phyloP scores from a whole-genome alignment of 176 grass and related monocot genomes.

The Ampelocalamus luodianensis region DNA sequence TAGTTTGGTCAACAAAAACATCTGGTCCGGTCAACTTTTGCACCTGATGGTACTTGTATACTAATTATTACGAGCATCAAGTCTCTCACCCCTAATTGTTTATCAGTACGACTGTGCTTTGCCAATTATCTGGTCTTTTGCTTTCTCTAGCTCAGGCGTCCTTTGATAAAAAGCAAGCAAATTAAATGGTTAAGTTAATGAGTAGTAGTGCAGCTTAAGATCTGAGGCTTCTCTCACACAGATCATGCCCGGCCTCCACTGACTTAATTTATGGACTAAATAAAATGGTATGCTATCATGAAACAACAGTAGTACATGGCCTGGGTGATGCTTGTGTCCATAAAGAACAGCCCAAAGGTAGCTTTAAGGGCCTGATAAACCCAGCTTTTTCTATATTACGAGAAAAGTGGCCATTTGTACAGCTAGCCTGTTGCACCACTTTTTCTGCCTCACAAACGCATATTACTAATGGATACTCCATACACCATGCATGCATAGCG shows the following conservation, averaged over 20 bases:
- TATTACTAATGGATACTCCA: too few relatives aligned
- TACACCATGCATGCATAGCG: background rate
- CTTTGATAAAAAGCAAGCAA: background rate
- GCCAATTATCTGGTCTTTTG: background rate
- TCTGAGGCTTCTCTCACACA: slow-evolving; percentile 30
- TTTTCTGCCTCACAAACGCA: too few relatives aligned
- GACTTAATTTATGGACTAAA: background rate
- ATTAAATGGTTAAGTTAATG: background rate
- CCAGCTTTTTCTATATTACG: background rate
- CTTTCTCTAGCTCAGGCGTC: background rate
- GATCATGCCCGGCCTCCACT: slow-evolving; percentile 48
- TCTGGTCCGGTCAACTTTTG: background rate
- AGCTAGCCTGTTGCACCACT: background rate
- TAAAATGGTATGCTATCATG: background rate
- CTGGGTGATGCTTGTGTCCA: background rate
- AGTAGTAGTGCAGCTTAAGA: background rate
- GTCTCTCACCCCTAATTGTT: background rate
- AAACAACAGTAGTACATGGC: background rate
- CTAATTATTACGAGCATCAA: too few relatives aligned
- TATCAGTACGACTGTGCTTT: background rate
- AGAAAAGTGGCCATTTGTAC: slow-evolving; percentile 20
- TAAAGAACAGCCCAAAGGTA: background rate
- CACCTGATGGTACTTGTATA: background rate
- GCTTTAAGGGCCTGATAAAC: background rate
- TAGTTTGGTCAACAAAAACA: background rate